Evolutionary conservation across 1,284 basidiomycete species (phyloP).

Genomic region (Cutaneotrichosporon sp.): DNA sequence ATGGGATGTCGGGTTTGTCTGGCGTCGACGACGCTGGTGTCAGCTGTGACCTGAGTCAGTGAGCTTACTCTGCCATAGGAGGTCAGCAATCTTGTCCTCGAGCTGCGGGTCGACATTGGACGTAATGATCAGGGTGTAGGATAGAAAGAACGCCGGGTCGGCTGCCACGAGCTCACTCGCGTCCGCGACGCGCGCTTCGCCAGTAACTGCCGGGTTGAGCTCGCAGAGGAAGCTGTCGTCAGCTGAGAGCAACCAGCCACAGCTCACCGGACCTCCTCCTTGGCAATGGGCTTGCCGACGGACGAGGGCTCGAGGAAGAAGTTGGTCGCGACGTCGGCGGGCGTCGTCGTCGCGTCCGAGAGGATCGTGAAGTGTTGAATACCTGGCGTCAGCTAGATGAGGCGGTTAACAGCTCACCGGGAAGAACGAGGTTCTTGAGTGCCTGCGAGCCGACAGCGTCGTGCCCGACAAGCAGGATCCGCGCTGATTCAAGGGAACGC

Average conservation of each 20-base stretch:
- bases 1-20: slow-evolving; percentile 54
- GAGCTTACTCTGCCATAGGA: slow-evolving; percentile 60
- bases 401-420: slow-evolving; percentile 51
- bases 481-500: slow-evolving; percentile 76
- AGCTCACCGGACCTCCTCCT: slow-evolving; percentile 63
- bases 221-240: slow-evolving; percentile 59
- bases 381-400: slow-evolving; percentile 45
- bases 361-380: slow-evolving; percentile 86
- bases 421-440: slow-evolving; percentile 91
- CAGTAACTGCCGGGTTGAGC: slow-evolving; percentile 81
- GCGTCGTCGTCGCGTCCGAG: slow-evolving; percentile 59
- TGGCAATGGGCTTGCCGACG: slow-evolving; percentile 71
- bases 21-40: slow-evolving; percentile 29
- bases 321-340: slow-evolving; percentile 85
- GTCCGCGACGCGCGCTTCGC: slow-evolving; percentile 59
- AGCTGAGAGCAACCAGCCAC: neutral
- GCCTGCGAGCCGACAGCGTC: slow-evolving; percentile 77
- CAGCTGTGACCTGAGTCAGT: slow-evolving; percentile 1
- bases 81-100: slow-evolving; percentile 57
- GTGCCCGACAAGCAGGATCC: slow-evolving; percentile 72
- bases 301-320: slow-evolving; percentile 82
- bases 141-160: slow-evolving; percentile 52
- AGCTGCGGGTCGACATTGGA: slow-evolving; percentile 64
- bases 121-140: slow-evolving; percentile 75
- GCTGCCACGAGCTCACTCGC: slow-evolving; percentile 58